Evolutionary conservation across 2,329 filamentous ascomycete genomes (phyloP).

Genomic region (Alternaria infectoria): DNA sequence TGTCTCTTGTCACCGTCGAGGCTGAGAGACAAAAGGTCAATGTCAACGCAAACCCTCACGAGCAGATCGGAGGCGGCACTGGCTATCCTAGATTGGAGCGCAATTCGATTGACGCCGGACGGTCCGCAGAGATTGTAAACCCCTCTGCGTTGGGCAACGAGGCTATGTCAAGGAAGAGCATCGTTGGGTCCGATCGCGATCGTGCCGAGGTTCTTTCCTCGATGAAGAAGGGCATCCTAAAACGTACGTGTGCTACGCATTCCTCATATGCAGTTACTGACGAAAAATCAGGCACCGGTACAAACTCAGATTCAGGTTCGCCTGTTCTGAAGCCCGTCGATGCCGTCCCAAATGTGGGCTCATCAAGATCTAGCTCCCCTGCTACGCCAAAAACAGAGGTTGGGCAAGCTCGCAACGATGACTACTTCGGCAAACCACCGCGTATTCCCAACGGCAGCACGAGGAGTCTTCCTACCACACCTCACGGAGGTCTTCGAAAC

Average conservation of each 20-base stretch:
- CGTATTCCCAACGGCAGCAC: conserved; percentile 73
- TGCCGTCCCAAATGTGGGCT: conserved; percentile 69
- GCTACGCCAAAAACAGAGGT: conserved; percentile 83
- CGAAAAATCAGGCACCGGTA: conserved; percentile 48
- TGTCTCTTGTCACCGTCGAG: conserved; percentile 95
- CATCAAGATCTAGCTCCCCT: conserved; percentile 82
- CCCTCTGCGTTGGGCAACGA: conserved; percentile 46
- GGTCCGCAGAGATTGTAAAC: conserved; percentile 56
- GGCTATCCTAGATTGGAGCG: conserved; percentile 85
- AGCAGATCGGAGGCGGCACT: conserved; percentile 73
- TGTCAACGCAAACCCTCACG: conserved; percentile 72
- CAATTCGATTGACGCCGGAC: conserved; percentile 74
- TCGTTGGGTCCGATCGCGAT: conserved; percentile 87
- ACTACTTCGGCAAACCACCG: conserved; percentile 85
- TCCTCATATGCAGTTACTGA: conserved; percentile 23
- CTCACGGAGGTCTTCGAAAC: conserved; percentile 67
- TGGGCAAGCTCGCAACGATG: conserved; percentile 63
- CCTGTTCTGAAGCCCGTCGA: conserved; percentile 71
- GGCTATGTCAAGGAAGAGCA: conserved; percentile 75
- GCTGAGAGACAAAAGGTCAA: conserved; percentile 87
- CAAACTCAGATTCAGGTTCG: conserved; percentile 70
- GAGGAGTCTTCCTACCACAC: conserved; percentile 81
- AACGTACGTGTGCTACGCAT: conserved; percentile 65
- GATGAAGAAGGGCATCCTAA: conserved; percentile 94
- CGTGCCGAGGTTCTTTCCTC: conserved; percentile 89